These are phyloP conservation scores for Fusarium multiceps DNA, from an alignment of 2,329 filamentous ascomycete genomes.

Conservation along the genomic window DNA sequence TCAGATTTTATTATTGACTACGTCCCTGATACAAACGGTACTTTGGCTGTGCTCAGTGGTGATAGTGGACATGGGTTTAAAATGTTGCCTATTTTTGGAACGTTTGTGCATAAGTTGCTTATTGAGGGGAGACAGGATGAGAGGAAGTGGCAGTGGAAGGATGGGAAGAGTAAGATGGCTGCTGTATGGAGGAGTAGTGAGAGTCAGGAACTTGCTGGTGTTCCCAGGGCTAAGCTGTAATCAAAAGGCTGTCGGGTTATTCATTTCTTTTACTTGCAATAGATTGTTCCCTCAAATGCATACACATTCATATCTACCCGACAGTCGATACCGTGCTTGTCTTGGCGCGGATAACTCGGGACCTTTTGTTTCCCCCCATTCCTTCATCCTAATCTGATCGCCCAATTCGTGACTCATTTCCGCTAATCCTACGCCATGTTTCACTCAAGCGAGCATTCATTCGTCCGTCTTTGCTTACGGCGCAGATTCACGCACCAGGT, in stretches of 20 bases:
- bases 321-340: no score
- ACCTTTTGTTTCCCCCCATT: background rate
- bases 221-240: constrained; percentile 29
- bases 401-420: background rate
- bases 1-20: constrained; percentile 35
- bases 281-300: background rate
- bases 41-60: constrained; percentile 17
- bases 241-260: no score
- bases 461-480: background rate
- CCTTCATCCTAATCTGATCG: background rate
- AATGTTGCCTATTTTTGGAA: constrained; percentile 30
- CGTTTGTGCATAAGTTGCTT: constrained; percentile 23
- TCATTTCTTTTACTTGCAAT: no score
- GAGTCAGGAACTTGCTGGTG: constrained; percentile 25
- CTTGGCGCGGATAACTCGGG: constrained; percentile 4
- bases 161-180: constrained; percentile 17
- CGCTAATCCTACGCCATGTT: background rate
- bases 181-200: constrained; percentile 32
- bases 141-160: constrained; percentile 34
- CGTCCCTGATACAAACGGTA: constrained; percentile 18
- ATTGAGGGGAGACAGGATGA: constrained; percentile 15
- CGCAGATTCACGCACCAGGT: background rate
- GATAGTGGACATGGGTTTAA: constrained; percentile 29
- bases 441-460: background rate
- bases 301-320: no score